These are phyloP conservation scores for Didymella arachidicola DNA, from an alignment of 2,329 filamentous ascomycete genomes.

Conservation along the genomic window DNA sequence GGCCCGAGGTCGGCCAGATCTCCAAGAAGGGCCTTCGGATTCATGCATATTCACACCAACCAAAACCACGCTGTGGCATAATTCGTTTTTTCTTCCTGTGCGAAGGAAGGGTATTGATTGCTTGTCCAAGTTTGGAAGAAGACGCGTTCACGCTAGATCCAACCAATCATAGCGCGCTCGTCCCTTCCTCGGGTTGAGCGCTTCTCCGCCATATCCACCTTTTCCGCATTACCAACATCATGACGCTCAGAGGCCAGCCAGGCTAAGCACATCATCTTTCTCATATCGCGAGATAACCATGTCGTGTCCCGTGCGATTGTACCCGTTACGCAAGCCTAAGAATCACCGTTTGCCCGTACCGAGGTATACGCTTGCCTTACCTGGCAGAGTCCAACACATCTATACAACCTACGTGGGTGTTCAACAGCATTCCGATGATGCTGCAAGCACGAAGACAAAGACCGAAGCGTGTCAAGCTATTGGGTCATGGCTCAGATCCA, in stretches of 20 bases:
- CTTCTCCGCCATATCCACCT: not conserved
- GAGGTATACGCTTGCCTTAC: constrained; percentile 41
- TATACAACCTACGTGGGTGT: constrained; percentile 46
- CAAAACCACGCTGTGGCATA: not conserved
- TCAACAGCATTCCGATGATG: constrained; percentile 34
- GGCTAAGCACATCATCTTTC: not conserved
- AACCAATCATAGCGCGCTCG: not conserved
- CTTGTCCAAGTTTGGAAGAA: not conserved
- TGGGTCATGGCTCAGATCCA: constrained; percentile 27
- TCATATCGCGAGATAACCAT: constrained; percentile 1
- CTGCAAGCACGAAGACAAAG: constrained; percentile 4
- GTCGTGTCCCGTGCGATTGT: constrained; percentile 32
- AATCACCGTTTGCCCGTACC: constrained; percentile 47
- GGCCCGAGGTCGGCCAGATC: not conserved
- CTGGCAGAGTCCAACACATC: constrained; percentile 30
- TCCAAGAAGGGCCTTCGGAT: not conserved
- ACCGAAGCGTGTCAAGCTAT: constrained; percentile 25
- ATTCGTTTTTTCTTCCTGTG: not conserved
- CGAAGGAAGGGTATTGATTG: not conserved
- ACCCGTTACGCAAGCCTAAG: constrained; percentile 44
- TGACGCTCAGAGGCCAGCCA: not conserved
- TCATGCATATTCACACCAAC: not conserved
- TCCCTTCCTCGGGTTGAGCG: not conserved
- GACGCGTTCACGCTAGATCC: not conserved
- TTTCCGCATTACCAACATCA: not conserved